Conservation (phyloP, 495 filamentous ascomycete species). For the Hyaloscypha variabilis region DNA sequence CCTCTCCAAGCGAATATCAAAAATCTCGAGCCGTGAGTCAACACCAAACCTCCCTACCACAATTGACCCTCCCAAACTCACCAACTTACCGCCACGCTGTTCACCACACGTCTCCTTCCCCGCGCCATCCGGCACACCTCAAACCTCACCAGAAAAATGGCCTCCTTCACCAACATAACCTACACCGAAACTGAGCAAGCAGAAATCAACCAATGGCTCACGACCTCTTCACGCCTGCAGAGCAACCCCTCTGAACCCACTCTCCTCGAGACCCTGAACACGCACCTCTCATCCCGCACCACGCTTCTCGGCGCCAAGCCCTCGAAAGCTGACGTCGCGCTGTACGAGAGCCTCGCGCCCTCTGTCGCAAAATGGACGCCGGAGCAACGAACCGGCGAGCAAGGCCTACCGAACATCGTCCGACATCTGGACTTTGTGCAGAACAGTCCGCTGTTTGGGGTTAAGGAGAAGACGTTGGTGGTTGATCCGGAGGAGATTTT, state of each 20-base stretch:
- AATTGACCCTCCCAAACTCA: background rate
- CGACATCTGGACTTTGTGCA: slow-evolving; percentile 94
- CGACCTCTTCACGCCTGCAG: slow-evolving; percentile 70
- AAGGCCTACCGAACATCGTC: slow-evolving; percentile 89
- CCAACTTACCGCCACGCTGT: slow-evolving; percentile 47
- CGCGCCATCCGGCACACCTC: slow-evolving; percentile 48
- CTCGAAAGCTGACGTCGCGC: slow-evolving; percentile 83
- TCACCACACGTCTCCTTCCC: slow-evolving; percentile 42
- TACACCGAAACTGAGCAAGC: slow-evolving; percentile 78
- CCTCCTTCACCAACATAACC: slow-evolving; percentile 66
- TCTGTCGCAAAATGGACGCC: slow-evolving; percentile 77
- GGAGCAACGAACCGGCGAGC: slow-evolving; percentile 88
- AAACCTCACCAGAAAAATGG: slow-evolving; percentile 43
- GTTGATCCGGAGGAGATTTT: slow-evolving; percentile 80
- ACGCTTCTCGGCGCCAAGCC: slow-evolving; percentile 90
- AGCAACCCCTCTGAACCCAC: slow-evolving; percentile 61
- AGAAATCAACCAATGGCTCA: slow-evolving; percentile 87
- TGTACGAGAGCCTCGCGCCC: slow-evolving; percentile 81
- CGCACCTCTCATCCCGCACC: slow-evolving; percentile 83
- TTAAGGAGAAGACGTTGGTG: slow-evolving; percentile 74
- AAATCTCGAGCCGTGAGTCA: slow-evolving; percentile 14
- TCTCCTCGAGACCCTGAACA: slow-evolving; percentile 76
- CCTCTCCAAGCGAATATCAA: background rate
- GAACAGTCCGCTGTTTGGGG: slow-evolving; percentile 79
- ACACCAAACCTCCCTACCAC: slow-evolving; percentile 5